Evolutionary conservation across 371 early-diverging fungal genomes (phyloP).

Genomic region (Mucor mucedo): DNA sequence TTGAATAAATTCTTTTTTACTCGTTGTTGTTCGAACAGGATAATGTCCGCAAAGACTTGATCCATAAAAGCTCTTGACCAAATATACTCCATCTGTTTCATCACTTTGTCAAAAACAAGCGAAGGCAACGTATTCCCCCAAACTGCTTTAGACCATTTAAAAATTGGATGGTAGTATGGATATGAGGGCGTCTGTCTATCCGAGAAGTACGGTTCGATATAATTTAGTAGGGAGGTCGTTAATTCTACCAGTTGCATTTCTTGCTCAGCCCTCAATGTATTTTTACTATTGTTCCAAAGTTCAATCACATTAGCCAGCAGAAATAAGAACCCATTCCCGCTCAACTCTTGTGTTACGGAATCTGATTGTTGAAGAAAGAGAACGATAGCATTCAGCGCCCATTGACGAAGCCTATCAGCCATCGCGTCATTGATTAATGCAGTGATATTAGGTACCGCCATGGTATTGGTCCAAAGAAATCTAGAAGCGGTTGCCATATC

Average conservation of each 20-base stretch:
- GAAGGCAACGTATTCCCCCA: conserved; percentile 52
- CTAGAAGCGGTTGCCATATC: conserved; percentile 20
- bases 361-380: not conserved
- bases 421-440: conserved; percentile 25
- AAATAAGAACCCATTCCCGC: conserved; percentile 62
- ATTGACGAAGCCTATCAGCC: conserved; percentile 25
- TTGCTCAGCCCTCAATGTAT: no score
- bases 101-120: conserved; percentile 47
- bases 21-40: conserved; percentile 29
- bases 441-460: conserved; percentile 32
- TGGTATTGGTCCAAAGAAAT: conserved; percentile 30
- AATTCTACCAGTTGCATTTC: conserved; percentile 32
- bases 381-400: conserved; percentile 3
- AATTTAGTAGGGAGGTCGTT: conserved; percentile 34
- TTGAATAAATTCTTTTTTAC: conserved; percentile 6
- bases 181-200: conserved; percentile 48
- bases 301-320: conserved; percentile 61
- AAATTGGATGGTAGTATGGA: conserved; percentile 66
- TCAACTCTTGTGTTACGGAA: conserved; percentile 12
- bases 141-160: conserved; percentile 60
- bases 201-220: conserved; percentile 51
- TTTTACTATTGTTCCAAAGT: conserved; percentile 26
- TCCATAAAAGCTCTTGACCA: conserved; percentile 66
- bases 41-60: conserved; percentile 42
- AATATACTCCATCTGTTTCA: conserved; percentile 57